Percentiles rank a stretch among this genome's conserved stretches.
These are phyloP conservation scores for Ochromonas danica DNA, from an alignment of 108 stramenopile genomes.

Conservation along the genomic window DNA sequence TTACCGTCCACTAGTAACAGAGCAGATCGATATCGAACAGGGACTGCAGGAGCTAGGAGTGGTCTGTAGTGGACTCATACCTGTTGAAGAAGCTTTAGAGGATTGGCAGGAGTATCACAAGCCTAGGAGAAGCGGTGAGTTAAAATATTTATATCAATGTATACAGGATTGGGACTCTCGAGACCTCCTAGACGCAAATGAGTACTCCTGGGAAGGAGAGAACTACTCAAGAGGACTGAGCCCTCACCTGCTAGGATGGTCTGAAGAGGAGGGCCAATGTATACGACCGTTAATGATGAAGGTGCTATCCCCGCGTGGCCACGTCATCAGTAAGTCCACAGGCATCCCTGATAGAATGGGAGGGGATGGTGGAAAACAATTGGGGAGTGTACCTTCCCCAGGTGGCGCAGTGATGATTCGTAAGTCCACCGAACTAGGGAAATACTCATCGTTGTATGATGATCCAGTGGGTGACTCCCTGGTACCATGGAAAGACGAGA, in stretches of 20 bases:
- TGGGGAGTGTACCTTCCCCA: conserved; percentile 13
- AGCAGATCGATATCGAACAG: conserved; percentile 15
- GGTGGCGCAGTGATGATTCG: conserved; percentile 13
- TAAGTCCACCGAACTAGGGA: conserved; percentile 9
- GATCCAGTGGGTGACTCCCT: conserved; percentile 13
- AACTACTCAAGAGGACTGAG: conserved; percentile 15
- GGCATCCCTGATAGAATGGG: conserved; percentile 8
- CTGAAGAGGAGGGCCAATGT: conserved; percentile 13
- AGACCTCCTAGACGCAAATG: conserved; percentile 14
- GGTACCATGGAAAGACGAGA: conserved; percentile 14
- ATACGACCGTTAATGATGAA: conserved; percentile 10
- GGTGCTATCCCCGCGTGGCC: conserved; percentile 12
- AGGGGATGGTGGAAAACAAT: conserved; percentile 9
- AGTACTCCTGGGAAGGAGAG: conserved; percentile 13
- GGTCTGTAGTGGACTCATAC: conserved; percentile 14
- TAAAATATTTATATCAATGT: conserved; percentile 18
- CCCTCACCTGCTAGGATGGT: conserved; percentile 13
- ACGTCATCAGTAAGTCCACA: conserved; percentile 15
- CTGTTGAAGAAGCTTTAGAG: conserved; percentile 15
- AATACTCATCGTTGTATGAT: conserved; percentile 17
- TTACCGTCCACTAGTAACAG: conserved; percentile 15
- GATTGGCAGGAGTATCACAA: conserved; percentile 15
- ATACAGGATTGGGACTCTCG: conserved; percentile 14
- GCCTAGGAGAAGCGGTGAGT: conserved; percentile 13
- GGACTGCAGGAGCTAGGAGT: conserved; percentile 13